Evolutionary conservation across 2,329 filamentous ascomycete genomes (phyloP), one percentile per base, ranked within the genome.

Genomic region (Fusarium napiforme): DNA sequence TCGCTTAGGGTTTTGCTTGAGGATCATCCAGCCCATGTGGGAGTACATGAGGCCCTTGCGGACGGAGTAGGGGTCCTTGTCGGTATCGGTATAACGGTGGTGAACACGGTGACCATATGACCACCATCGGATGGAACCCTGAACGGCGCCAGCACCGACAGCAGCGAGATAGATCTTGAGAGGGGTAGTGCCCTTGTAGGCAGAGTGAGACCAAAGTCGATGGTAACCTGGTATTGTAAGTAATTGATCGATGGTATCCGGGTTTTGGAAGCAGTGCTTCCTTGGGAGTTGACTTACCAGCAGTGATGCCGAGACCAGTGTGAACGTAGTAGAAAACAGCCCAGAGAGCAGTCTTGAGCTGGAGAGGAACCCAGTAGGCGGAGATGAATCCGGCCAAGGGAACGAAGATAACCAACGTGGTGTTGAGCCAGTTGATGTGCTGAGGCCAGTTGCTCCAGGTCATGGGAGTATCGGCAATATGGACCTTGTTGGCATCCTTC

Each of bases 351-450:
- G 94, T 97, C 83, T 93, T 90, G 73, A 87, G 83, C 56, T 90
- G 86, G 39, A 96, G 85, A 63, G 94, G 93, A 50, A 94, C 92
- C 92, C 92, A 97, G 84, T 93, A 90, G 58, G 94, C 88, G 61
- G 90, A 88, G 77, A 96, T 83, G 80, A 92, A 88, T 72, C 95
- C 95, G 65, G 89, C 86, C 53, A 95, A 71, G 46, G 95, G 95
- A 50, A 97, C 88, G 75, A 92, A 87, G 74, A 97, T 83, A 81
- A 97, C 96, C 81, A 97, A 89, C 71, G 87, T 88, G 72, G 93
- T 91, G 83, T 97, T 97, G 75, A 97, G 88, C 94, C 95, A 97
- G 88, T 97, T 95, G 86, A 97, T 89, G 81, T 97, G 95, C 85
- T 95, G 92, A 85, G 95, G 91, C 93, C 93, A 96, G 86, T 97